Evolutionary conservation across 495 filamentous ascomycete genomes (phyloP), one percentile per base, ranked within the genome.

Genomic region (Aspergillus coremiiformis): DNA sequence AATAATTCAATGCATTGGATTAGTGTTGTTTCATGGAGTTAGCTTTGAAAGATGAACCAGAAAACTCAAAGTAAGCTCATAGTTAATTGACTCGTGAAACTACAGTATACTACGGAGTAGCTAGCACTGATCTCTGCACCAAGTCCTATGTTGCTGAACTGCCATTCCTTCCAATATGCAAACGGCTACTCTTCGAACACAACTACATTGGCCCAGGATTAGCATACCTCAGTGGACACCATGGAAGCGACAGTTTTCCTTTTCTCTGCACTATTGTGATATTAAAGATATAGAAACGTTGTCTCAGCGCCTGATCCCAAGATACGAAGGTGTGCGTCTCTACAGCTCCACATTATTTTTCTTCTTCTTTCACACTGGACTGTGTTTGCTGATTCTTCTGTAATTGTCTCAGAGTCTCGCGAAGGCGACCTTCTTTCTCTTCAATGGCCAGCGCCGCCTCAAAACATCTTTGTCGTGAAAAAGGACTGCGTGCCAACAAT

Each of bases 391-490:
- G 15, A 52, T 37, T 29, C 11, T 33, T 15, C 12, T 32, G 11
- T 3, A 19, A 2, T n/a, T 17, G 30, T n/a, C 24, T 37, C 50
- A 84, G 82, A 83, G 67, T 79, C 77, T 20, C 64, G 57, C 15
- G 59, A 72, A 22, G 76, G 77, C 55, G 79, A 82, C 49, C 79
- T 98, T 3, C 79, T 96, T 43, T 86, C 84, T 49, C 78, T 98
- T 11, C 82, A 84, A 70, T 98, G 93, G 93, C 88, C 89, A 3
- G 78, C 81, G 29, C 89, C 90, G 21, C 94, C 90, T 1, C 83
- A 88, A 47, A 97, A 97, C 64, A 76, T 98, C 51, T 79, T 98
- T 44, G 72, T 97, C 37, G 84, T 95, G 51, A 90, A 91, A 63
- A 98, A 98, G 60, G 77, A 88, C 39, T 77, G 84, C 54, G 84